Conservation (phyloP, 306 rosid genomes). For the Vigna radiata region DNA sequence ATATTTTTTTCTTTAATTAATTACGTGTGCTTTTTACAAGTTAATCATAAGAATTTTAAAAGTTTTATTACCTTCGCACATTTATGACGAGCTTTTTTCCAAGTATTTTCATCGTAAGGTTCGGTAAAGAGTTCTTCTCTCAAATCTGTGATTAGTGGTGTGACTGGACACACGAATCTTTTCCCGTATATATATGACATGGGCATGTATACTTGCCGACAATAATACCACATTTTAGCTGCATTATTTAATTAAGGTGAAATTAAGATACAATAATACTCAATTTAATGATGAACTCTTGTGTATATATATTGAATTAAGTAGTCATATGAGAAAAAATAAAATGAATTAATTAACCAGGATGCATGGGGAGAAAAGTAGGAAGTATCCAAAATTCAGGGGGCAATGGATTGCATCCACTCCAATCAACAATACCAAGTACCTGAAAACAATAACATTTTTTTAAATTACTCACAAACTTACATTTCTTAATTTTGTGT, state of each 20-base stretch:
- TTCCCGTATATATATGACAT: conserved; percentile 51
- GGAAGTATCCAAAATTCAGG: conserved; percentile 83
- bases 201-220: conserved; percentile 56
- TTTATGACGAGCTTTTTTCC: conserved; percentile 60
- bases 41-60: not conserved
- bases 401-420: conserved; percentile 70
- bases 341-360: conserved; percentile 38
- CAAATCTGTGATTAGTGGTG: conserved; percentile 57
- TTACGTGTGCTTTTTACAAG: too few species aligned
- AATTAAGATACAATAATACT: not conserved
- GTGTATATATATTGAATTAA: too few species aligned
- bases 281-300: not conserved
- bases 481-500: too few species aligned
- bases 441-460: too few species aligned
- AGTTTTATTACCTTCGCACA: conserved; percentile 52
- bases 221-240: conserved; percentile 81
- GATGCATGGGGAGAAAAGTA: conserved; percentile 66
- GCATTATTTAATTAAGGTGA: conserved; percentile 7
- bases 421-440: conserved; percentile 66
- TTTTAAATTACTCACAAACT: too few species aligned
- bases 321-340: not conserved
- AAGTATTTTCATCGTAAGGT: conserved; percentile 54
- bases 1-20: too few species aligned
- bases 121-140: conserved; percentile 60
- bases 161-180: conserved; percentile 67